These are phyloP conservation scores for Pichia sp. DNA, from an alignment of 1,139 yeast genomes.

Conservation along the genomic window DNA sequence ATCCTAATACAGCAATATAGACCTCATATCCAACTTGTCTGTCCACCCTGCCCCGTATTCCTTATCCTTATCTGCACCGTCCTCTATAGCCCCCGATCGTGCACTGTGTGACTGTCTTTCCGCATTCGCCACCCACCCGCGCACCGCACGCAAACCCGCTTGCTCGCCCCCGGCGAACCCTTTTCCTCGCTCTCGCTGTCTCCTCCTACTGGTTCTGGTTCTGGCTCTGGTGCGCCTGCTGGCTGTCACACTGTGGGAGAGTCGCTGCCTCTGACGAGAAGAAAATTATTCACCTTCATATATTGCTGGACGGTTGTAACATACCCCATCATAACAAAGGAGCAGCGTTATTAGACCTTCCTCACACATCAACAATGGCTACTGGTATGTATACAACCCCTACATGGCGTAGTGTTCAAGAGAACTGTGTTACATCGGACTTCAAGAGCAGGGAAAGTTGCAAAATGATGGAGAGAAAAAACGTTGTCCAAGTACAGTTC, in stretches of 20 bases:
- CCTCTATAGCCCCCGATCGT: not conserved
- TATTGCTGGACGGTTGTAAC: not conserved
- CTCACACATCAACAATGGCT: slow-evolving; percentile 26
- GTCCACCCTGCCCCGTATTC: not conserved
- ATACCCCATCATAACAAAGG: not conserved
- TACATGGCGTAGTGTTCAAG: not conserved
- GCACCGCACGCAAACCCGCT: slow-evolving; percentile 10
- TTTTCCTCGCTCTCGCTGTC: not conserved
- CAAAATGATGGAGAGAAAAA: too few species aligned
- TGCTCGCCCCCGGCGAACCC: not conserved
- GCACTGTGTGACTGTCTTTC: slow-evolving; percentile 12
- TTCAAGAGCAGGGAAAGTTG: not conserved
- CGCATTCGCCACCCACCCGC: slow-evolving; percentile 5
- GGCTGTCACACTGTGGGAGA: not conserved
- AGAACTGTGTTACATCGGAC: not conserved
- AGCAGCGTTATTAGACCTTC: not conserved
- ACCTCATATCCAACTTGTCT: not conserved
- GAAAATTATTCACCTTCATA: slow-evolving; percentile 1
- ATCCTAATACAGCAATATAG: not conserved
- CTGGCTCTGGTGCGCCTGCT: not conserved
- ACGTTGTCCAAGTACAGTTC: too few species aligned
- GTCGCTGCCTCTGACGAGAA: slow-evolving; percentile 1
- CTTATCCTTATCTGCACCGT: not conserved
- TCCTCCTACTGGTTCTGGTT: not conserved
- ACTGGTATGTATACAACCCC: slow-evolving; percentile 25